Evolutionary conservation across 2,329 filamentous ascomycete genomes (phyloP), one percentile per base, ranked within the genome.

Genomic region (Alternaria ethzedia): DNA sequence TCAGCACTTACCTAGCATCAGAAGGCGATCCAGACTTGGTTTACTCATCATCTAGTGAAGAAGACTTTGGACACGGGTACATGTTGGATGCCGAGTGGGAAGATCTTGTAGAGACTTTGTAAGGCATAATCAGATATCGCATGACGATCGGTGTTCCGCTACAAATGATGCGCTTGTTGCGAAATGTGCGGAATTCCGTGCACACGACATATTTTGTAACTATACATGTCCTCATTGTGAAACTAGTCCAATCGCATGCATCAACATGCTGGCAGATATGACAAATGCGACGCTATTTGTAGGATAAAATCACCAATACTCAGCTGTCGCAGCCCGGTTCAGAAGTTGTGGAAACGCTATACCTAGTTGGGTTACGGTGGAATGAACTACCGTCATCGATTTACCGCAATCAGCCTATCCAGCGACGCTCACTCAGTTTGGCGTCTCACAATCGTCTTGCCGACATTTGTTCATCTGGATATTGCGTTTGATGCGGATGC

Each of bases 351-450:
- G 54, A 17, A 20, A 25, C 50, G 32, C 60, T 63, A 55, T 44
- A n/a, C 57, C 61, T 26, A 7, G 12, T 59, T 21, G 15, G 21
- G 60, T 21, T 26, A 50, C 52, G 15, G 55, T 25, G 25, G 41
- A 47, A 59, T 49, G 41, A 12, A 49, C 30, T 52, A 59, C 59
- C 55, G 59, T 56, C 63, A 65, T 65, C 60, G 63, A 63, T 65
- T 20, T 9, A 25, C 32, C 13, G 43, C 50, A 28, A 52, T 9
- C 15, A 25, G 28, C 58, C 58, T 61, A 57, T 58, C 47, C 23
- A 30, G 43, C 30, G 52, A 43, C 46, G 15, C 52, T 50, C 26
- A 41, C 17, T 46, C 41, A 23, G 28, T 7, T 32, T 41, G 43
- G 50, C 49, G 57, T 47, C 57, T 55, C 43, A 55, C 41, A 54